These are phyloP conservation scores for Scleroderma citrinum DNA, from an alignment of 768 basidiomycete species.

Conservation along the genomic window DNA sequence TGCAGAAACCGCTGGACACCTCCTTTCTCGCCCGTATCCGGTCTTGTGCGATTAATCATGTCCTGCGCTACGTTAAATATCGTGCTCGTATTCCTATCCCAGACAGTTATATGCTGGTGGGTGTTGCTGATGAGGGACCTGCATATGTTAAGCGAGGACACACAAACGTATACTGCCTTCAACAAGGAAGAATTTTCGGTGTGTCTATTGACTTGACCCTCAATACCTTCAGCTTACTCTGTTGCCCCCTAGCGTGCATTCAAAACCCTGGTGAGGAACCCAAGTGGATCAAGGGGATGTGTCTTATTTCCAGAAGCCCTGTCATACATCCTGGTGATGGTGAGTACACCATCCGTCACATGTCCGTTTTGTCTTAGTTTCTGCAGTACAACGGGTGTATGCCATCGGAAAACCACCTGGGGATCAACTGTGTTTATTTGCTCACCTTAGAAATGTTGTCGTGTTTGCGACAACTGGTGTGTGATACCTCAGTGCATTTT, in stretches of 20 bases:
- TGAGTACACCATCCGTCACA: conserved; percentile 17
- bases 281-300: conserved; percentile 52
- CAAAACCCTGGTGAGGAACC: conserved; percentile 47
- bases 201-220: conserved; percentile 9
- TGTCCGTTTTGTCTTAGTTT: conserved; percentile 1
- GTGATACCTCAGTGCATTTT: neutral
- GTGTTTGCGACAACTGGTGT: conserved; percentile 63
- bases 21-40: conserved; percentile 55
- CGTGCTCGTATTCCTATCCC: conserved; percentile 69
- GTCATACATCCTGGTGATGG: conserved; percentile 75
- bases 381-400: conserved; percentile 58
- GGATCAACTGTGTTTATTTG: conserved; percentile 50
- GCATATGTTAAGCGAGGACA: conserved; percentile 47
- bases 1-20: conserved; percentile 38
- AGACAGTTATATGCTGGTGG: conserved; percentile 63
- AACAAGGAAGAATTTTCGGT: conserved; percentile 65
- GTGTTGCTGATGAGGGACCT: conserved; percentile 78
- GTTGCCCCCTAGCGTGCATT: conserved; percentile 46
- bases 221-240: neutral
- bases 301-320: conserved; percentile 65
- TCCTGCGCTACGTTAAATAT: conserved; percentile 71
- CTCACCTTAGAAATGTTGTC: conserved; percentile 60
- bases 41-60: conserved; percentile 55
- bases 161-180: conserved; percentile 48
- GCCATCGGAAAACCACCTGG: conserved; percentile 67